Evolutionary conservation across 805 yeast species (phyloP), one percentile per base, ranked within the genome.

Genomic region (Nakazawaea molendinolei): DNA sequence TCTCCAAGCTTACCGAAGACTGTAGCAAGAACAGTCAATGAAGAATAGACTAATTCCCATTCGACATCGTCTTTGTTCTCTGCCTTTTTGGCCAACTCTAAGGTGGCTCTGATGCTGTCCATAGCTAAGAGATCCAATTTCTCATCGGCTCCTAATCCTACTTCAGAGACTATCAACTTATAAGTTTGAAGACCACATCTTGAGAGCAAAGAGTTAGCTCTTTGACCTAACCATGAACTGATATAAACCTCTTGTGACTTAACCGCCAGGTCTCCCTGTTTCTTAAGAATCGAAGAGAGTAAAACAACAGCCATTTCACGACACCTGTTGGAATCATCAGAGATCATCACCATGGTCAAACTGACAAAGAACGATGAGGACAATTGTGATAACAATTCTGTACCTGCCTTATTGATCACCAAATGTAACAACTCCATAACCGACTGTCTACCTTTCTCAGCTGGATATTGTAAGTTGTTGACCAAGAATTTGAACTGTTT

Each of bases 401-500:
- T 56, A 3, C 79, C 74, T 2, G 87, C 70, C 50, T 83, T 86
- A 30, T 68, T 64, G 13, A 90, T 64, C 37, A 92, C 67, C 45
- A 76, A 61, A 48, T 80, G 82, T 31, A 90, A 65, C 49, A 90
- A 65, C 49, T 92, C 97, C 84, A 92, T 74, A 3, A 86, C 95
- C 0, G 97, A 85, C 45, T 81, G 80, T 35, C 97, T 69, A 35
- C 98, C 98, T 28, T 75, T 69, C 40, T 83, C 83, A 3, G 95
- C 78, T 4, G 94, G 89, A 53, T 92, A 92, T 17, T 77, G 70
- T 44, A 92, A 62, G 54, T 92, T 92, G 38, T 74, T 75, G 7
- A 89, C 83, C 56, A 92, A 65, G 52, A 81, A 78, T 44, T 79
- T 76, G 59, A 90, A 79, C 45, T 86, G 94, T 47, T 80, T 84